Percentiles rank a stretch among this genome's conserved stretches.
phyloP scores from a whole-genome alignment of 2,329 filamentous ascomycete genomes.

The Phaeosphaeria sp. region DNA sequence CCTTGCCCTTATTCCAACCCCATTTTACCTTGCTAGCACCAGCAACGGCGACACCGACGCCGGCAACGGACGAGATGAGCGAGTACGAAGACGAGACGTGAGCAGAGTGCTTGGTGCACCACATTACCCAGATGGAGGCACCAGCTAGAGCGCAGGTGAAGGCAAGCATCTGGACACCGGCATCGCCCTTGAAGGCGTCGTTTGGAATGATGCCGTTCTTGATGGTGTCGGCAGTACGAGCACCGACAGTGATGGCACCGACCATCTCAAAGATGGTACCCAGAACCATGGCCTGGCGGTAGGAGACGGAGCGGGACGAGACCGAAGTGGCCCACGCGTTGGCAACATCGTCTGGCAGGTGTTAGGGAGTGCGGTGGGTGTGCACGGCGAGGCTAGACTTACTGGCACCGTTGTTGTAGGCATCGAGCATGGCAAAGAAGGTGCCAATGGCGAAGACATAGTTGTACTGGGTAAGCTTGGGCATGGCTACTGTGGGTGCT shows the following conservation, averaged over 20 bases:
- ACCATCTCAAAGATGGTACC: constrained; percentile 57
- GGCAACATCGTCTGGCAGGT: constrained; percentile 74
- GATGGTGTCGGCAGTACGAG: constrained; percentile 73
- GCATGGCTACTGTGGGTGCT: constrained; percentile 22
- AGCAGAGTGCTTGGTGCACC: constrained; percentile 76
- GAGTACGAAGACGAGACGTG: constrained; percentile 67
- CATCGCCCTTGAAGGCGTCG: constrained; percentile 53
- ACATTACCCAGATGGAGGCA: constrained; percentile 78
- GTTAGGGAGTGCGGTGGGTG: constrained; percentile 10
- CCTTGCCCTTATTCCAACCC: constrained; percentile 69
- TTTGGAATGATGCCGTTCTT: constrained; percentile 70
- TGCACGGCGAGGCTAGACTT: constrained; percentile 45
- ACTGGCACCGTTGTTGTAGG: constrained; percentile 82
- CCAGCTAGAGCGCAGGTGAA: constrained; percentile 67
- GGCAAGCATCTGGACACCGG: constrained; percentile 59
- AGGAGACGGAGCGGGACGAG: constrained; percentile 77
- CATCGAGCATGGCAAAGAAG: constrained; percentile 76
- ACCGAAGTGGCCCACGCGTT: constrained; percentile 84
- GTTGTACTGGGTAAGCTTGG: constrained; percentile 57
- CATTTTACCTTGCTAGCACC: constrained; percentile 63
- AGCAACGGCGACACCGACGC: constrained; percentile 61
- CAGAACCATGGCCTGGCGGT: constrained; percentile 65
- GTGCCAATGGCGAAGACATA: constrained; percentile 80
- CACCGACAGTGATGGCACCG: constrained; percentile 53
- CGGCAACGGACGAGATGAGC: constrained; percentile 57